Percentiles rank a stretch among this genome's conserved stretches.
These are phyloP conservation scores for Cnidoscolus chayamansa DNA, from an alignment of 441 rosid species.

Conservation along the genomic window DNA sequence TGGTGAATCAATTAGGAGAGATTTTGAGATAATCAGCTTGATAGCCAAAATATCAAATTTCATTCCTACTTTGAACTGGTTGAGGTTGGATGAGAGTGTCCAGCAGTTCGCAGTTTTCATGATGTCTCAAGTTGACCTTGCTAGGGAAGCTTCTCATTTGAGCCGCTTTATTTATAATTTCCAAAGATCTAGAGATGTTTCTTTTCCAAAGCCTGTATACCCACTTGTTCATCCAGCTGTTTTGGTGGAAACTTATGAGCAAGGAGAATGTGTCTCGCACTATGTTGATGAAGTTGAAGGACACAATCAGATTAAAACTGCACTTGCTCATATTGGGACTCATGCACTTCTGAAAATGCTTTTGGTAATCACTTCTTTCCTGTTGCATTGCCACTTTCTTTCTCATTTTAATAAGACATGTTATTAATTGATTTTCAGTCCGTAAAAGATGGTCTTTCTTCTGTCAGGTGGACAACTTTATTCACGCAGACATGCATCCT, in stretches of 20 bases:
- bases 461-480: slow-evolving; percentile 97
- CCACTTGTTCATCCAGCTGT: slow-evolving; percentile 99
- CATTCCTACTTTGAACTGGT: slow-evolving; percentile 81
- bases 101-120: slow-evolving; percentile 94
- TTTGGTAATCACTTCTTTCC: slow-evolving; percentile 44
- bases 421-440: neutral
- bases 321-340: slow-evolving; percentile 95
- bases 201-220: slow-evolving; percentile 95
- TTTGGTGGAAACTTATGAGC: slow-evolving; percentile 93
- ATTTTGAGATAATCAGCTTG: slow-evolving; percentile 71
- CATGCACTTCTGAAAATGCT: slow-evolving; percentile 98
- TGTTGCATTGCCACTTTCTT: no score
- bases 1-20: slow-evolving; percentile 92
- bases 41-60: slow-evolving; percentile 67
- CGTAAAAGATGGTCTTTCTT: slow-evolving; percentile 14
- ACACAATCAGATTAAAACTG: slow-evolving; percentile 61
- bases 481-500: slow-evolving; percentile 99
- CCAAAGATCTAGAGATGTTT: slow-evolving; percentile 89
- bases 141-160: slow-evolving; percentile 97
- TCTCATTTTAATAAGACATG: neutral
- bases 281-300: slow-evolving; percentile 80
- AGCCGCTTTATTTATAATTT: slow-evolving; percentile 91
- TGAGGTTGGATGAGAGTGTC: slow-evolving; percentile 91
- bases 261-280: slow-evolving; percentile 75
- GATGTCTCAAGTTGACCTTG: slow-evolving; percentile 99